phyloP scores from a whole-genome alignment of 139 green algal genomes.

The Tetraselmis striata region DNA sequence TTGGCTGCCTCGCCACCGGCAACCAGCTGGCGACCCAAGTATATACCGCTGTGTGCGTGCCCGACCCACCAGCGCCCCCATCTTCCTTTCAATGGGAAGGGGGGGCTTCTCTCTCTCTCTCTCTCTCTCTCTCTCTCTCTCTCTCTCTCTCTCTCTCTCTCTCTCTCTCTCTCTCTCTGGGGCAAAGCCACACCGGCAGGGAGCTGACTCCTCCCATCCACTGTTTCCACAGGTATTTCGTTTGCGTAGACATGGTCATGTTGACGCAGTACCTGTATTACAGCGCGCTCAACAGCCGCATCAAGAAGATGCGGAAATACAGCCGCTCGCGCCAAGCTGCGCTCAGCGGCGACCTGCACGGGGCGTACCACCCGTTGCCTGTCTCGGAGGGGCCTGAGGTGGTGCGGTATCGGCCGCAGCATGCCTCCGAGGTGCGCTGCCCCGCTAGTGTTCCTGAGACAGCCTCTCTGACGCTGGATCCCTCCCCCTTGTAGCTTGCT shows the following conservation, averaged over 20 bases:
- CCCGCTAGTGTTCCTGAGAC: too few relatives aligned
- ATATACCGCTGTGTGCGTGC: slow-evolving; percentile 48
- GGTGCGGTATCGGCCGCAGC: neutral
- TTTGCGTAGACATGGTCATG: slow-evolving; percentile 63
- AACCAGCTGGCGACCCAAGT: slow-evolving; percentile 71
- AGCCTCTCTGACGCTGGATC: too few relatives aligned
- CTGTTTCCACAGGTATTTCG: slow-evolving; percentile 54
- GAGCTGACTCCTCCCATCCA: too few relatives aligned
- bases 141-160: too few relatives aligned
- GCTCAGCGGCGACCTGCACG: neutral
- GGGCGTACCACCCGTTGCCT: neutral
- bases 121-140: too few relatives aligned
- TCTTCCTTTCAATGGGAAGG: too few relatives aligned
- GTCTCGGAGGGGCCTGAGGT: neutral
- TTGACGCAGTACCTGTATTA: slow-evolving; percentile 74
- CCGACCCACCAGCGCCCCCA: too few relatives aligned
- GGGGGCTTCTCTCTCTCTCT: too few relatives aligned
- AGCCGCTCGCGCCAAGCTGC: slow-evolving; percentile 6
- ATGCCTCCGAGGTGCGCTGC: neutral
- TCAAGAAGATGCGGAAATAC: slow-evolving; percentile 12
- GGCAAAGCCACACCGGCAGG: too few relatives aligned
- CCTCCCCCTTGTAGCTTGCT: neutral
- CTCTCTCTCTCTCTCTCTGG: too few relatives aligned
- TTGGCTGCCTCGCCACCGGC: slow-evolving; percentile 74
- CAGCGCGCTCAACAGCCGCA: slow-evolving; percentile 35